A percentile compares a stretch with the other conserved stretches of the same genome.
Evolutionary conservation across 805 yeast genomes (phyloP).

Genomic region (Teunomyces funiuensis): DNA sequence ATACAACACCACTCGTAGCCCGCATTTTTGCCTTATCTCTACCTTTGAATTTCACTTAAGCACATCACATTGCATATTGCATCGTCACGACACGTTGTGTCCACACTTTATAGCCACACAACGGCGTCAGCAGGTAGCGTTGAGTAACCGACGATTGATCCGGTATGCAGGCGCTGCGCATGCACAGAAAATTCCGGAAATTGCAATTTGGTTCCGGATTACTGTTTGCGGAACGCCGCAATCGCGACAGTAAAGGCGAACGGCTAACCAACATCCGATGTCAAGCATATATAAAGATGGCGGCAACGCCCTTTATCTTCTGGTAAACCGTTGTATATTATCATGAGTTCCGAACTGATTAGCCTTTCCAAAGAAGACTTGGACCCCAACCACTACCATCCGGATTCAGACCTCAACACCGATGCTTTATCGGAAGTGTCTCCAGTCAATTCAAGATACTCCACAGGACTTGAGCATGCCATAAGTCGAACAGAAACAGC

Average conservation of each 20-base stretch:
- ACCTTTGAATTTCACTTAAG: too few species aligned
- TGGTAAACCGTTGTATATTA: background rate
- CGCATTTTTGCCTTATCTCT: too few species aligned
- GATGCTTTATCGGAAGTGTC: constrained; percentile 1
- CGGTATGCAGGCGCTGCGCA: background rate
- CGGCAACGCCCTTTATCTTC: background rate
- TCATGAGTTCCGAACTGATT: constrained; percentile 1
- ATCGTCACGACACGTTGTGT: too few species aligned
- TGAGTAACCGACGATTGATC: constrained; percentile 1
- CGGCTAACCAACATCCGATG: background rate
- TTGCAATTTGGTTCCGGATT: background rate
- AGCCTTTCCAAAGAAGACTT: background rate
- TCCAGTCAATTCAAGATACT: background rate
- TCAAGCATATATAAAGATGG: background rate
- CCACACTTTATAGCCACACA: too few species aligned
- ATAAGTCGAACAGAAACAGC: constrained; percentile 69
- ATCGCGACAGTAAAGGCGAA: background rate
- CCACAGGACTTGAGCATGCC: background rate
- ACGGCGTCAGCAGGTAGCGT: constrained; percentile 1
- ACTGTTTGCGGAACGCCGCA: too few species aligned
- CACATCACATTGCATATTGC: too few species aligned
- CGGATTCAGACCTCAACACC: background rate
- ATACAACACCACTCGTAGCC: too few species aligned
- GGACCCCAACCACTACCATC: constrained; percentile 1
- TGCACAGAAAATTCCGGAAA: background rate